phyloP scores from a whole-genome alignment of 331 rosid genomes.

The Malus hybrid region DNA sequence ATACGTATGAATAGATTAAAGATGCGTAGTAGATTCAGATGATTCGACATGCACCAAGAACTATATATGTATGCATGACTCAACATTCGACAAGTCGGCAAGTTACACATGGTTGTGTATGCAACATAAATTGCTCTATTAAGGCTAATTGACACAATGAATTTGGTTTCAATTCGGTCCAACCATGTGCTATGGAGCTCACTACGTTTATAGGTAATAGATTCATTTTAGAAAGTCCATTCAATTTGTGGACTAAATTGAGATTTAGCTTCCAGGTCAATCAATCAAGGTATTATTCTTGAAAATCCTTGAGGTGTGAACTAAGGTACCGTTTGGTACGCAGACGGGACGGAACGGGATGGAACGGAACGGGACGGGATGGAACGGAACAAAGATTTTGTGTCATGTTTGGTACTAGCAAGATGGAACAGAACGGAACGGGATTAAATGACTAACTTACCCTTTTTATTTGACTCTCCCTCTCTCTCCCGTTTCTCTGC shows the following conservation, averaged over 20 bases:
- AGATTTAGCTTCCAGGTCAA: not conserved
- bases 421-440: no score
- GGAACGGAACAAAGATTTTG: no score
- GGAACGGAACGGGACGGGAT: no score
- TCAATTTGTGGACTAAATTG: not conserved
- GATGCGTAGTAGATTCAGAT: not conserved
- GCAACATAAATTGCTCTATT: not conserved
- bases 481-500: no score
- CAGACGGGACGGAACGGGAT: no score
- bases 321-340: no score
- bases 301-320: not conserved
- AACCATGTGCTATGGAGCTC: not conserved
- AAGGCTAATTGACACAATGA: not conserved
- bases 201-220: not conserved
- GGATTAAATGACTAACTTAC: no score
- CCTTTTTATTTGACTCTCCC: no score
- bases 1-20: not conserved
- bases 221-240: not conserved
- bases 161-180: conserved; percentile 4
- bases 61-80: not conserved
- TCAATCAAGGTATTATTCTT: not conserved
- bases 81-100: conserved; percentile 4
- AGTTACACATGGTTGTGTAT: conserved; percentile 1
- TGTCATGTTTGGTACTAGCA: no score
- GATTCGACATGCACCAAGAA: conserved; percentile 12